Base-by-base conservation (phyloP, 2,329 filamentous ascomycete genomes). In the Clonostachys rosea region DNA sequence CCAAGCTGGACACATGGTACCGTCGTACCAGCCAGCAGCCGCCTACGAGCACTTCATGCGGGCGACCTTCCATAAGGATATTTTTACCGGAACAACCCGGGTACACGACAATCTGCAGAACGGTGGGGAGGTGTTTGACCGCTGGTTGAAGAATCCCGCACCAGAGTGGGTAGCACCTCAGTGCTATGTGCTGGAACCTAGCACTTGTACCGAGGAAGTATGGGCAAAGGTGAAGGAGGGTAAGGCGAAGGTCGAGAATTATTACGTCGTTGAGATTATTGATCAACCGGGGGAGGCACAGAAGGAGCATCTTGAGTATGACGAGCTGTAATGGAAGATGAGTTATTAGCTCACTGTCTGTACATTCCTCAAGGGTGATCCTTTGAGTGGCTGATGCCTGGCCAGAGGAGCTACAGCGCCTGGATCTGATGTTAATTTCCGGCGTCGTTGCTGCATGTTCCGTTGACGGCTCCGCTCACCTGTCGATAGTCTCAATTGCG, bases 1-100 rank as follows among this genome's bases (percentile, higher is more conserved):
- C 59, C 77, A 86, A 56, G 73, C 83, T 11, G 83, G 84, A 4
- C 84, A 87, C 58, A 74, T 79, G 55, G 74, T 83, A 1, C 78
- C 80, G 0, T 75, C 73, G 35, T 81, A 79, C 56, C 79, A 83
- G 63, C 81, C 81, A 5, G 66, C 73, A 51, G 77, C 78, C 2
- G 68, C 78, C 1, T 71, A 82, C 48, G 72, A 75, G 51, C 65
- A 83, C 36, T 84, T 86, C 54, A 75, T 78, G 46, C 74, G 83
- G 30, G 79, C 80, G 14, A 68, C 84, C 48, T 69, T 69, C 40
- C 74, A 76, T 14, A 72, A 70, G 50, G 74, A 81, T 47, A 67
- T 84, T 42, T 67, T 78, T 2, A 76, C 75, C 1, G 81, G 84
- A 12, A 69, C 75, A 34, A 51, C 65, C 3, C 67, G 79, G 40